Conservation (phyloP, 192 early-diverging fungal species). For the Jimgerdemannia lactiflua region DNA sequence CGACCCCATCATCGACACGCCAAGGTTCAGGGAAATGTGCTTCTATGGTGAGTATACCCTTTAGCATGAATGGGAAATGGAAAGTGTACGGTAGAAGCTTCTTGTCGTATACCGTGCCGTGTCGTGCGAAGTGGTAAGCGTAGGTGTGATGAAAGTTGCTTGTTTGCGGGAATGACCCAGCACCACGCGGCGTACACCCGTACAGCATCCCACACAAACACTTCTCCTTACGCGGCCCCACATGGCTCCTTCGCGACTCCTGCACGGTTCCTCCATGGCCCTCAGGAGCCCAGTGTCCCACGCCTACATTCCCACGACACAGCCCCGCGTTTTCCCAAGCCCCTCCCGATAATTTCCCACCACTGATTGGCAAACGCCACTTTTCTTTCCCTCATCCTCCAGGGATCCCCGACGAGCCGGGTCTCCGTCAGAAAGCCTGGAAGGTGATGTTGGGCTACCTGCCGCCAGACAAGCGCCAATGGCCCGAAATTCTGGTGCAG, state of each 20-base stretch:
- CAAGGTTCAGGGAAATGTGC: slow-evolving; percentile 52
- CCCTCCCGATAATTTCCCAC: background rate
- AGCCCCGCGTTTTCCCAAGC: background rate
- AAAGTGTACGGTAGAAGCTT: too few species aligned
- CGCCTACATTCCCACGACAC: too few species aligned
- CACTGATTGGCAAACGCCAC: background rate
- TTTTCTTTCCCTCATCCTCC: background rate
- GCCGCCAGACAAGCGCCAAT: slow-evolving; percentile 61
- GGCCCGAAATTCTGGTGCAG: slow-evolving; percentile 42
- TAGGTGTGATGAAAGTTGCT: background rate
- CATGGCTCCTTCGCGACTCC: background rate
- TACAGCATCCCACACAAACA: too few species aligned
- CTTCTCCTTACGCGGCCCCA: too few species aligned
- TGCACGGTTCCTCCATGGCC: background rate
- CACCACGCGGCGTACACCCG: too few species aligned
- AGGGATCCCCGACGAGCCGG: slow-evolving; percentile 73
- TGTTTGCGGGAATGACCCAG: background rate
- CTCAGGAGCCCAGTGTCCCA: too few species aligned
- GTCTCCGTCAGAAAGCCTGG: slow-evolving; percentile 61
- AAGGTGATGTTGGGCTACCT: slow-evolving; percentile 69
- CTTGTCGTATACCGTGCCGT: too few species aligned
- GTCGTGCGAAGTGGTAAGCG: too few species aligned
- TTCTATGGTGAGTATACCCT: slow-evolving; percentile 39
- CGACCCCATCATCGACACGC: slow-evolving; percentile 37
- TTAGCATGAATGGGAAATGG: too few species aligned